A percentile compares a stretch with the other conserved stretches of the same genome.
Evolutionary conservation across 2,329 filamentous ascomycete genomes (phyloP).

Genomic region (Trichoderma sp.): DNA sequence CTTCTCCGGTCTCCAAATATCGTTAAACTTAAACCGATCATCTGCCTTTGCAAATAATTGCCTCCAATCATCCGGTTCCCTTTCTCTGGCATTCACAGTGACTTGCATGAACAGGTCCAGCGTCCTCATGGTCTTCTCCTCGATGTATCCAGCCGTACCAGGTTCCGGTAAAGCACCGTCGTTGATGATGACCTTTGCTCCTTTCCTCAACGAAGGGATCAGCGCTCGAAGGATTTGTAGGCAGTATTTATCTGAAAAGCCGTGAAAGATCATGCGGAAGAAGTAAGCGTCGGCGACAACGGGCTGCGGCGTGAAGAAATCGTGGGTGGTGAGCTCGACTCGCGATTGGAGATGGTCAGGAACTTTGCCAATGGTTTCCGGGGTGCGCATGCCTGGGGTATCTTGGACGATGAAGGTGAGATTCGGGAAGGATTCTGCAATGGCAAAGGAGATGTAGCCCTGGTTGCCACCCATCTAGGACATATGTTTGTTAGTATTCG

Average conservation of each 20-base stretch:
- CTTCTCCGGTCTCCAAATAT: constrained; percentile 22
- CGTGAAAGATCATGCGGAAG: constrained; percentile 35
- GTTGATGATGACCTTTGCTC: constrained; percentile 28
- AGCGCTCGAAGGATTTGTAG: constrained; percentile 32
- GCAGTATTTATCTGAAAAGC: constrained; percentile 35
- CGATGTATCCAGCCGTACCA: constrained; percentile 17
- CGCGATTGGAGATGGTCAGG: constrained; percentile 23
- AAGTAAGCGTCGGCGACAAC: constrained; percentile 30
- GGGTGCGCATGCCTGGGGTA: constrained; percentile 24
- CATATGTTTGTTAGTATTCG: background rate
- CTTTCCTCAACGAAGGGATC: constrained; percentile 30
- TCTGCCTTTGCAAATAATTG: constrained; percentile 17
- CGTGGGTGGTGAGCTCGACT: constrained; percentile 28
- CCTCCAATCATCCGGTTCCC: constrained; percentile 18
- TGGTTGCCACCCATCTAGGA: constrained; percentile 20
- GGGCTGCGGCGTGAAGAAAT: constrained; percentile 31
- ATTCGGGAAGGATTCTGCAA: constrained; percentile 17
- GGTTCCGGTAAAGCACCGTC: constrained; percentile 28
- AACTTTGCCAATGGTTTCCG: constrained; percentile 23
- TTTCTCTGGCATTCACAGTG: constrained; percentile 20
- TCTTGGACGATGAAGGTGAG: constrained; percentile 24
- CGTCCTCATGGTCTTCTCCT: constrained; percentile 15
- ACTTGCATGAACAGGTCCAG: constrained; percentile 21
- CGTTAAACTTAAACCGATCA: constrained; percentile 13
- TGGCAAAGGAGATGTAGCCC: constrained; percentile 19